Base-by-base conservation (phyloP, 2,329 filamentous ascomycete species). In the Neonectria faginata region DNA sequence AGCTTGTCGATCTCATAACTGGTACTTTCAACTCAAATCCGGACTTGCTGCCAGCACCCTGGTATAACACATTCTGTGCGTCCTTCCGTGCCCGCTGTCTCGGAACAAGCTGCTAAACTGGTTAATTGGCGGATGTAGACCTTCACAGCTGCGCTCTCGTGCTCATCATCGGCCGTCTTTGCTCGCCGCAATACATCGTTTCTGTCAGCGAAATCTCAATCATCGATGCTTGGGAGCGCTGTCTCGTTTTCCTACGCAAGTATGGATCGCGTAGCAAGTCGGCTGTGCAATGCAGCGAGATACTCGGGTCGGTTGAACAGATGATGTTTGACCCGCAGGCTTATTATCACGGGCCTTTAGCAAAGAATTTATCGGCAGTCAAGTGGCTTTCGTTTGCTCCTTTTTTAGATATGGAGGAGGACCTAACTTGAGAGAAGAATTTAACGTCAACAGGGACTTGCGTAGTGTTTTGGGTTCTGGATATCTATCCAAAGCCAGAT, bases 381-480 rank as follows among this genome's bases (percentile, higher is more conserved):
- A 31, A 16, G 11, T 50, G 45, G 45, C 45, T 31, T 50, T 50
- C 45, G 25, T n/a, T 29, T 50, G 45, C 45, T 29, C 25, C 45
- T n/a, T 50, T 50, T 18, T 27, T 50, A 2, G 45, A 50, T 14
- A 50, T 27, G 25, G 29, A 29, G 45, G 45, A 48, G 5, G 45
- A 48, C 8, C 20, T 48, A n/a, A 25, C 14, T 25, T 12, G 16
- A 48, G 7, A 18, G 5, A 44, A 18, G 5, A 44, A 3, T 22
- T 44, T 44, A 18, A 14, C 31, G 11, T 36, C 31, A 12, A 36
- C 5, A 14, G 12, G 31, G 31, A 36, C 31, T 5, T 36, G 31
- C 31, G 31, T 36, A 36, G 31, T 36, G 10, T 36, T 36, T 14
- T 36, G 31, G 31, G 31, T 36, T 9, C 3, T 14, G 31, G 11